Percentiles rank a stretch among this genome's conserved stretches.
Evolutionary conservation across 2,329 filamentous ascomycete genomes (phyloP).

Genomic region (Penicillium sp.): DNA sequence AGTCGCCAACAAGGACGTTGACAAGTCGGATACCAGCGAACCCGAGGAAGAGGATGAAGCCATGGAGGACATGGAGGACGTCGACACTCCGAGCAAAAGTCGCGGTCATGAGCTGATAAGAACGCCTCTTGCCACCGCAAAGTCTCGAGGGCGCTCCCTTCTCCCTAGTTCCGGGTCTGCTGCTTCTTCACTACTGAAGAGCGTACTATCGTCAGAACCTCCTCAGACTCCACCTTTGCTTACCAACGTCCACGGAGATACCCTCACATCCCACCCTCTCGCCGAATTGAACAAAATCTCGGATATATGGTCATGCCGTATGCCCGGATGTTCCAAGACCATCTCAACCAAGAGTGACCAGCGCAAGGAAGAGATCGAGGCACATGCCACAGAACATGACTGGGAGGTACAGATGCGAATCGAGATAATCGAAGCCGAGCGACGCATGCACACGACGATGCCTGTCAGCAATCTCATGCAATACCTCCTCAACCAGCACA

Average conservation of each 20-base stretch:
- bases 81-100: constrained; percentile 33
- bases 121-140: constrained; percentile 30
- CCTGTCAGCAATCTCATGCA: constrained; percentile 35
- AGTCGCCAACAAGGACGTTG: constrained; percentile 28
- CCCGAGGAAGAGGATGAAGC: constrained; percentile 52
- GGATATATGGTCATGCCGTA: constrained; percentile 30
- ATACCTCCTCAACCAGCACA: constrained; percentile 31
- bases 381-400: constrained; percentile 33
- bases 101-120: constrained; percentile 34
- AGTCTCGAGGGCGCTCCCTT: constrained; percentile 21
- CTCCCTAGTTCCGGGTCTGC: constrained; percentile 19
- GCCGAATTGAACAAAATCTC: constrained; percentile 19
- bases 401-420: constrained; percentile 35
- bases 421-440: constrained; percentile 33
- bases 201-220: constrained; percentile 26
- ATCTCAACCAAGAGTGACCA: constrained; percentile 25
- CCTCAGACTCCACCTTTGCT: constrained; percentile 15
- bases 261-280: background rate
- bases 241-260: constrained; percentile 15
- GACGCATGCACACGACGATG: constrained; percentile 31
- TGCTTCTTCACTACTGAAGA: constrained; percentile 29
- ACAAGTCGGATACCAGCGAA: constrained; percentile 42
- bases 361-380: constrained; percentile 30
- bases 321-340: constrained; percentile 29
- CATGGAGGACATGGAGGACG: constrained; percentile 26